Evolutionary conservation across 116 monocot genomes (phyloP).

Genomic region (Phalaenopsis hybrid): DNA sequence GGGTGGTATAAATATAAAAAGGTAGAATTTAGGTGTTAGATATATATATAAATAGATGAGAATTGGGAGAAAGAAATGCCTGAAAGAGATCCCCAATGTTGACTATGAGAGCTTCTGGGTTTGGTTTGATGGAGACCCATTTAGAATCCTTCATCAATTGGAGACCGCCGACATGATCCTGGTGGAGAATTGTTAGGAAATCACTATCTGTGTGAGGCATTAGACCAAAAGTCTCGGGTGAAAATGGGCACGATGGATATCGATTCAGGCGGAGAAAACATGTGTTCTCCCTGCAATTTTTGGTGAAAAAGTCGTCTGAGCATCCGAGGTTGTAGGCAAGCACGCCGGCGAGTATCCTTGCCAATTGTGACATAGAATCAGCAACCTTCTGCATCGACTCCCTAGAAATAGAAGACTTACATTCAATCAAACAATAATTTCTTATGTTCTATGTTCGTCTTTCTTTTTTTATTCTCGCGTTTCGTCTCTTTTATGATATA

Average conservation of each 20-base stretch:
- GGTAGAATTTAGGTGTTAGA: too few relatives aligned
- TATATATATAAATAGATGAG: too few relatives aligned
- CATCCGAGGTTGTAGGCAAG: constrained; percentile 56
- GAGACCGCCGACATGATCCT: constrained; percentile 75
- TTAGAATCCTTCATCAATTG: constrained; percentile 70
- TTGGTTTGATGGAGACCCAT: constrained; percentile 80
- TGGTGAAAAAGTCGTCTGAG: constrained; percentile 14
- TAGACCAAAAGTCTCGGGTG: constrained; percentile 58
- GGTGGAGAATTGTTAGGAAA: constrained; percentile 75
- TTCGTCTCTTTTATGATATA: too few relatives aligned
- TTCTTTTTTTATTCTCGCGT: too few relatives aligned
- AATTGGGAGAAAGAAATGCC: constrained; percentile 17
- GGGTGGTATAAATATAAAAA: too few relatives aligned
- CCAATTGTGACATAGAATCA: constrained; percentile 47
- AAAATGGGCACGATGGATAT: constrained; percentile 69
- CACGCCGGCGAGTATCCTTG: constrained; percentile 33
- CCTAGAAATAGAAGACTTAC: constrained; percentile 12
- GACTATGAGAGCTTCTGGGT: constrained; percentile 68
- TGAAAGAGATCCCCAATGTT: constrained; percentile 97
- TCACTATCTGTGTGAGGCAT: constrained; percentile 94
- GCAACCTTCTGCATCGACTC: constrained; percentile 60
- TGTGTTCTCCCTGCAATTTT: constrained; percentile 58
- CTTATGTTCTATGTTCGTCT: too few relatives aligned
- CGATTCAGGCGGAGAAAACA: constrained; percentile 81
- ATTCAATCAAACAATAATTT: too few relatives aligned